A percentile compares a stretch with the other conserved stretches of the same genome.
phyloP scores from a whole-genome alignment of 2,329 filamentous ascomycete species.

The Tolypocladium guangdongense region DNA sequence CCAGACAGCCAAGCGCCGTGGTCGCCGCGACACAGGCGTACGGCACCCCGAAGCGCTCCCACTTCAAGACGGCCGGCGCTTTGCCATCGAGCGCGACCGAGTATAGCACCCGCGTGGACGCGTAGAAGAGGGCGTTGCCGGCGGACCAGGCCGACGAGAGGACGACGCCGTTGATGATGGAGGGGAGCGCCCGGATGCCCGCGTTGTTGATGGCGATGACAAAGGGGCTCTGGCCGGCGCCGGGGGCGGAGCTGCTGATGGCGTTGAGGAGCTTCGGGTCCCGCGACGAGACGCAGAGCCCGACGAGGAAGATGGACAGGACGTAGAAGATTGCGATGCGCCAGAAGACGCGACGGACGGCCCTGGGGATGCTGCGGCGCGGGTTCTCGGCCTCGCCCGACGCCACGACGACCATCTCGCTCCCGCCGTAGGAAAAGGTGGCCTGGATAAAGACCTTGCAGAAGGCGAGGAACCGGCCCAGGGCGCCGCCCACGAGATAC shows the following conservation, averaged over 20 bases:
- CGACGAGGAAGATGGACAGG: conserved; percentile 25
- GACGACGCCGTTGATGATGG: conserved; percentile 47
- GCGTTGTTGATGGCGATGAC: conserved; percentile 42
- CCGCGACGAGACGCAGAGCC: conserved; percentile 24
- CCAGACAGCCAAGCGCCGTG: conserved; percentile 50
- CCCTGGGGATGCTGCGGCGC: conserved; percentile 23
- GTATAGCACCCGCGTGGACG: conserved; percentile 36
- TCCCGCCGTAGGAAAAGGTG: conserved; percentile 36
- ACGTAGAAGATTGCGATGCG: conserved; percentile 26
- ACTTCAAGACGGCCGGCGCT: conserved; percentile 28
- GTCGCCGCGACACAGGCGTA: conserved; percentile 17
- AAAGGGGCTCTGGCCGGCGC: conserved; percentile 36
- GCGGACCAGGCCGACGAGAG: conserved; percentile 48
- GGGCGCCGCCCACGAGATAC: conserved; percentile 24
- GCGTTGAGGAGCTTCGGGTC: conserved; percentile 33
- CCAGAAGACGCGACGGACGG: conserved; percentile 22
- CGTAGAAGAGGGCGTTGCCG: conserved; percentile 45
- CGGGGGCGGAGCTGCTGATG: conserved; percentile 28
- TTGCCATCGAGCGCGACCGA: conserved; percentile 30
- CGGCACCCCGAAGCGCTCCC: conserved; percentile 18
- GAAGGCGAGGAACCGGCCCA: conserved; percentile 31
- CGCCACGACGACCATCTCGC: conserved; percentile 25
- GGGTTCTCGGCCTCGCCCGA: conserved; percentile 25
- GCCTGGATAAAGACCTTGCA: conserved; percentile 35
- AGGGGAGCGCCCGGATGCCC: conserved; percentile 32